Evolutionary conservation across 768 basidiomycete genomes (phyloP).

Genomic region (Suillus weaverae): DNA sequence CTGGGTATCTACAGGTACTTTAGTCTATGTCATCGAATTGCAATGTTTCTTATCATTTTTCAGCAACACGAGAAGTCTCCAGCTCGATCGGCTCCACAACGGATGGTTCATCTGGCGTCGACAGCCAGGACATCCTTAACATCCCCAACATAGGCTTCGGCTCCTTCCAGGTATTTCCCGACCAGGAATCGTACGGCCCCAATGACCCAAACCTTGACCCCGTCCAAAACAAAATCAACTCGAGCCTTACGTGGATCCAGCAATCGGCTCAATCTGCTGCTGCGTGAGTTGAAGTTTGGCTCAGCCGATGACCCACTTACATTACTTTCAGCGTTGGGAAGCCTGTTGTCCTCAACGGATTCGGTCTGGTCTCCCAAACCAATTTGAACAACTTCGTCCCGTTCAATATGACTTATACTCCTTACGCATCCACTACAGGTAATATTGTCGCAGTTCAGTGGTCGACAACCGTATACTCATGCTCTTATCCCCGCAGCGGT

Average conservation of each 20-base stretch:
- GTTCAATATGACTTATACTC: constrained; percentile 52
- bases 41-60: constrained; percentile 7
- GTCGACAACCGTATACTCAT: constrained; percentile 2
- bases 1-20: constrained; percentile 56
- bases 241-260: constrained; percentile 56
- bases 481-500: constrained; percentile 14
- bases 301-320: constrained; percentile 4
- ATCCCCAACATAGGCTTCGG: constrained; percentile 58
- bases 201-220: constrained; percentile 48
- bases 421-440: constrained; percentile 40
- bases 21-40: not conserved
- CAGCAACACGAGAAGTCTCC: constrained; percentile 50
- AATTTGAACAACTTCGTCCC: constrained; percentile 58
- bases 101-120: constrained; percentile 66
- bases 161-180: constrained; percentile 69
- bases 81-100: constrained; percentile 50
- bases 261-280: constrained; percentile 44
- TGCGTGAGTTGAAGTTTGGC: constrained; percentile 36
- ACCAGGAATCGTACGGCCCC: constrained; percentile 56
- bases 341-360: constrained; percentile 52
- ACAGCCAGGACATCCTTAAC: constrained; percentile 61
- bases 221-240: constrained; percentile 53
- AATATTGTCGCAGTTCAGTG: constrained; percentile 3
- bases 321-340: constrained; percentile 48
- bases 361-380: constrained; percentile 61